Percentiles rank a stretch among this genome's conserved stretches.
Conservation (phyloP, 805 yeast genomes). For the Wickerhamiella azyma region DNA sequence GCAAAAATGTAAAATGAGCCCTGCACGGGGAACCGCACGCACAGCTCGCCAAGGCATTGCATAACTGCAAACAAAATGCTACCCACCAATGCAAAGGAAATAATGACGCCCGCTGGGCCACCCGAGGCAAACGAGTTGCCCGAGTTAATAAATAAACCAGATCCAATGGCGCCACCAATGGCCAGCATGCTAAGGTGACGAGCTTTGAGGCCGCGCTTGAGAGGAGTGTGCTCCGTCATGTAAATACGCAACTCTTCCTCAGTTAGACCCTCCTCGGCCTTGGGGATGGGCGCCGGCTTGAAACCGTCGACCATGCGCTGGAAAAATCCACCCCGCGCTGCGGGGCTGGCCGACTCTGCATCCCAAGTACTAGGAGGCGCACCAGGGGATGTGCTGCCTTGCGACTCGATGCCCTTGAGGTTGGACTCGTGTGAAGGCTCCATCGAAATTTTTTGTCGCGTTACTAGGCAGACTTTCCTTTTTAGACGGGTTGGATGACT, state of each 20-base stretch:
- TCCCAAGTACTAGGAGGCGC: neutral
- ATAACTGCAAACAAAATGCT: conserved; percentile 44
- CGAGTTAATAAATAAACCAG: conserved; percentile 40
- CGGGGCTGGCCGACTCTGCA: neutral
- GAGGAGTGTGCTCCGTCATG: conserved; percentile 19
- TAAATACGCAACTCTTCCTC: conserved; percentile 21
- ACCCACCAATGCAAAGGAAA: conserved; percentile 35
- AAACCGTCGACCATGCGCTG: conserved; percentile 11
- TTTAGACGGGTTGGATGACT: neutral
- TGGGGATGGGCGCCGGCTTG: conserved; percentile 13
- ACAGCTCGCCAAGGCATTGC: conserved; percentile 48
- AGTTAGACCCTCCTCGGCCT: conserved; percentile 18
- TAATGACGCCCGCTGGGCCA: conserved; percentile 37
- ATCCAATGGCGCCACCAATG: conserved; percentile 66
- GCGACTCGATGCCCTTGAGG: neutral
- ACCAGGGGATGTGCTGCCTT: neutral
- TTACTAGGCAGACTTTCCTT: neutral
- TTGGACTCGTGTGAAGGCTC: neutral
- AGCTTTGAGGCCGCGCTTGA: conserved; percentile 26
- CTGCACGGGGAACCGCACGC: conserved; percentile 43
- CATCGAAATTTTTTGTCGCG: neutral
- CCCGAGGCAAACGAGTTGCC: conserved; percentile 33
- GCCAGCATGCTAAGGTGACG: conserved; percentile 43
- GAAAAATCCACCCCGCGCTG: neutral
- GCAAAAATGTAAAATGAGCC: conserved; percentile 45